Conservation (phyloP, 140 eudicot species). For the Stevia rebaudiana region DNA sequence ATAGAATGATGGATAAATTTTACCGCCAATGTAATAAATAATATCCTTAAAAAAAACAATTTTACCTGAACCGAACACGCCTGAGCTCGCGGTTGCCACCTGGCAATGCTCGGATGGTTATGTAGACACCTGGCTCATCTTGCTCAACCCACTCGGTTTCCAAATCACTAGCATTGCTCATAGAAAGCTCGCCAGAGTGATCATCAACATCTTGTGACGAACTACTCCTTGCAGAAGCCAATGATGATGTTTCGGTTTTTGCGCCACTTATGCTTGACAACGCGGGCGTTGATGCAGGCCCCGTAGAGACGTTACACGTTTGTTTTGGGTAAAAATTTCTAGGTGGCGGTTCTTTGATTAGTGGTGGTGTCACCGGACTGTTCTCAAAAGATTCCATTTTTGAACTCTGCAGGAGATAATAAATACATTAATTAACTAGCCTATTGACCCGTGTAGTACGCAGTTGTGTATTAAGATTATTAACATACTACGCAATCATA, state of each 20-base stretch:
- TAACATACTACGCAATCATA: too few relatives aligned
- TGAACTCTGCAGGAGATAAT: constrained; percentile 34
- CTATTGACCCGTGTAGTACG: too few relatives aligned
- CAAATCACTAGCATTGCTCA: constrained; percentile 63
- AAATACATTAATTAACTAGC: too few relatives aligned
- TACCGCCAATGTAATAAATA: too few relatives aligned
- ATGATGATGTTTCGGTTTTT: constrained; percentile 80
- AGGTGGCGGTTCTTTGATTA: constrained; percentile 65
- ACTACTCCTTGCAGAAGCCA: constrained; percentile 71
- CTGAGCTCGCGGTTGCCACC: constrained; percentile 64
- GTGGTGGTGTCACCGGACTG: constrained; percentile 95
- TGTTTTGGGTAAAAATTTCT: constrained; percentile 49
- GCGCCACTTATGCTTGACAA: constrained; percentile 88
- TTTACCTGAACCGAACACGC: constrained; percentile 71
- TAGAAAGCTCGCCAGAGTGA: constrained; percentile 58
- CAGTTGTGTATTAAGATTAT: too few relatives aligned
- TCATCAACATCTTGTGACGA: constrained; percentile 54
- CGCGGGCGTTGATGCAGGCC: constrained; percentile 72
- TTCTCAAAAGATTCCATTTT: constrained; percentile 45
- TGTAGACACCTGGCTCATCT: constrained; percentile 74
- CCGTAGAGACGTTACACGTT: constrained; percentile 39
- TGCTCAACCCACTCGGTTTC: constrained; percentile 79
- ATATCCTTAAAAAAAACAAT: background rate
- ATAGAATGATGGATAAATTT: too few relatives aligned
- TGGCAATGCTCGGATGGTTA: constrained; percentile 63